Evolutionary conservation across 1,139 yeast genomes (phyloP).

Genomic region (Blastobotrys petasosporus): DNA sequence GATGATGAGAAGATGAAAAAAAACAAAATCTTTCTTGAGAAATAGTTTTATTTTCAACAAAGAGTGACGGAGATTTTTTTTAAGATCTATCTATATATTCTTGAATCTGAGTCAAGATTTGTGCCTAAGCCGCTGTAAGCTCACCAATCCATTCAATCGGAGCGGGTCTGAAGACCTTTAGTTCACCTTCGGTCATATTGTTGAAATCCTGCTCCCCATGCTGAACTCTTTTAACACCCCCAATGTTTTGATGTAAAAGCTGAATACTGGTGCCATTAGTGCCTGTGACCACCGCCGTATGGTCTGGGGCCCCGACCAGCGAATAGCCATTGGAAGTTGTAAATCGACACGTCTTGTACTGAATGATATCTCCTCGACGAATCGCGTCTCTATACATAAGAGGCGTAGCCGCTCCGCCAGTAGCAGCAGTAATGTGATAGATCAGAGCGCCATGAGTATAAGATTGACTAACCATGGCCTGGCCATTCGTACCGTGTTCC

Average conservation of each 20-base stretch:
- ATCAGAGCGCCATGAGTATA: slow-evolving; percentile 55
- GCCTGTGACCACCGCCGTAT: slow-evolving; percentile 53
- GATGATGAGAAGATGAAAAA: slow-evolving; percentile 6
- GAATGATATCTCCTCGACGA: slow-evolving; percentile 44
- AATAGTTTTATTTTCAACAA: too few relatives aligned
- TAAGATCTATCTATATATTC: too few relatives aligned
- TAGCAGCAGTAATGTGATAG: slow-evolving; percentile 32
- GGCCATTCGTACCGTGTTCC: slow-evolving; percentile 52
- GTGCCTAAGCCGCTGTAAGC: slow-evolving; percentile 17
- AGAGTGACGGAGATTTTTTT: too few relatives aligned
- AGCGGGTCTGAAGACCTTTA: slow-evolving; percentile 52
- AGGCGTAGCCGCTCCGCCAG: slow-evolving; percentile 26
- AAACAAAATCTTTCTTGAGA: too few relatives aligned
- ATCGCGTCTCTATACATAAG: slow-evolving; percentile 29
- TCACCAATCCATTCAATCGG: slow-evolving; percentile 49
- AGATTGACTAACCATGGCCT: slow-evolving; percentile 54
- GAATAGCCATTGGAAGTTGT: slow-evolving; percentile 23
- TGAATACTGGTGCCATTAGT: slow-evolving; percentile 32
- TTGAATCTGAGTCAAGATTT: too few relatives aligned
- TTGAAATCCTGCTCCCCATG: slow-evolving; percentile 42
- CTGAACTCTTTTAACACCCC: slow-evolving; percentile 45
- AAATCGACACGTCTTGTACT: slow-evolving; percentile 43
- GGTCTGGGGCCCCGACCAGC: slow-evolving; percentile 55
- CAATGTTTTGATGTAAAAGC: slow-evolving; percentile 59
- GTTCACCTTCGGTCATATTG: slow-evolving; percentile 44